Base-by-base conservation (phyloP, 2,329 filamentous ascomycete species). In the Hyphodiscus sp. region DNA sequence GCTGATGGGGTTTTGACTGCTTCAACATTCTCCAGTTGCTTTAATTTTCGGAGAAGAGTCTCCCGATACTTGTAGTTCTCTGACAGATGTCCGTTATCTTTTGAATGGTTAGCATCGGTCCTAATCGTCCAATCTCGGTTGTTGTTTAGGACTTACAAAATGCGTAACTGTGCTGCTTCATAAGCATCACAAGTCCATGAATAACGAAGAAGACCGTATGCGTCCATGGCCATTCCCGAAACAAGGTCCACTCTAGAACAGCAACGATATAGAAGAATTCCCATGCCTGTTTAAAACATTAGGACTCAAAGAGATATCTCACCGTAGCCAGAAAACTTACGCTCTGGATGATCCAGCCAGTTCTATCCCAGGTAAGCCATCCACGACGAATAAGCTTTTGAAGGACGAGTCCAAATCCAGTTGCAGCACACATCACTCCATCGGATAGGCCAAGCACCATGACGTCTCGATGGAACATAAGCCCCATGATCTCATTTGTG, bases 141-240 rank as follows among this genome's bases (percentile, higher is more conserved):
- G 10, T 6, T 15, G 8, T 10, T 11, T 18, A 48, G 29, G 38
- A 51, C 60, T 57, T 58, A 60, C 58, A 91, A 61, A 89, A 89
- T 4, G 85, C 78, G 64, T 89, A 91, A 18, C 83, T 86, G 66
- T 91, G 88, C 69, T 90, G 86, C 72, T 92, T 92, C 88, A 91
- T 91, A 20, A 91, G 67, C 76, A 91, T 86, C 2, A 87, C 81
- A 52, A 91, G 71, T 15, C 82, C 82, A 65, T 91, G 87, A 18
- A 91, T 72, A 10, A 88, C 82, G 49, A 89, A 87, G 67, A 87
- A 90, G 18, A 90, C 84, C 1, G 86, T 89, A 63, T 90, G 87
- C 15, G 87, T 89, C 88, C 88, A 91, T 1, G 87, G 85, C 88
- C 87, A 92, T 49, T 89, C 81, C 4, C 87, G 78, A 64, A 83